Evolutionary conservation across 2,329 filamentous ascomycete species (phyloP).

Genomic region (Fusarium sp.): DNA sequence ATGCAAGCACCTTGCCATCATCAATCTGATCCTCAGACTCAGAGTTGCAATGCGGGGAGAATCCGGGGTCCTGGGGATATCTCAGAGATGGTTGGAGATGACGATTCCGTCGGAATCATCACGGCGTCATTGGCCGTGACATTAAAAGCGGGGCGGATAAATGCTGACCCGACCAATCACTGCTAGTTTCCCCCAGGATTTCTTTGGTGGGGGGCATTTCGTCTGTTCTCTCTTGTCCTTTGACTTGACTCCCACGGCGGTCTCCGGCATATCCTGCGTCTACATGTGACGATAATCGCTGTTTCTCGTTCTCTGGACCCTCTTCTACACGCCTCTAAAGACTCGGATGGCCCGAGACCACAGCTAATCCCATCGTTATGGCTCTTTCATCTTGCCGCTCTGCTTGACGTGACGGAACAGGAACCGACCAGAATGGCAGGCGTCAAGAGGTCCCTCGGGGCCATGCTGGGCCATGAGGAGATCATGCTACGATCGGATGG

Average conservation of each 20-base stretch:
- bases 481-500: conserved; percentile 32
- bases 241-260: conserved; percentile 2
- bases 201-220: conserved; percentile 30
- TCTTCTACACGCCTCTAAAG: background rate
- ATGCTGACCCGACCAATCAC: conserved; percentile 41
- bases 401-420: conserved; percentile 42
- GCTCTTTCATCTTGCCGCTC: conserved; percentile 19
- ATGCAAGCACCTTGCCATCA: conserved; percentile 30
- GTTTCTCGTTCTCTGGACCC: background rate
- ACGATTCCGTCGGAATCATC: conserved; percentile 18
- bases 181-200: conserved; percentile 1
- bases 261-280: conserved; percentile 7
- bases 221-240: conserved; percentile 4
- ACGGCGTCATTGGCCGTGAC: conserved; percentile 28
- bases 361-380: conserved; percentile 24
- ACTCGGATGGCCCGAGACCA: background rate
- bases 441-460: conserved; percentile 55
- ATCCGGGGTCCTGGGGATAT: conserved; percentile 41
- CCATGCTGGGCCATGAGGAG: conserved; percentile 48
- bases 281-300: conserved; percentile 9
- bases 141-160: conserved; percentile 37
- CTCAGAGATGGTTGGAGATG: conserved; percentile 34
- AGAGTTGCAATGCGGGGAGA: conserved; percentile 43
- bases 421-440: conserved; percentile 48
- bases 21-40: conserved; percentile 22